Evolutionary conservation across 2,329 filamentous ascomycete species (phyloP).

Genomic region (Verticillium longisporum): DNA sequence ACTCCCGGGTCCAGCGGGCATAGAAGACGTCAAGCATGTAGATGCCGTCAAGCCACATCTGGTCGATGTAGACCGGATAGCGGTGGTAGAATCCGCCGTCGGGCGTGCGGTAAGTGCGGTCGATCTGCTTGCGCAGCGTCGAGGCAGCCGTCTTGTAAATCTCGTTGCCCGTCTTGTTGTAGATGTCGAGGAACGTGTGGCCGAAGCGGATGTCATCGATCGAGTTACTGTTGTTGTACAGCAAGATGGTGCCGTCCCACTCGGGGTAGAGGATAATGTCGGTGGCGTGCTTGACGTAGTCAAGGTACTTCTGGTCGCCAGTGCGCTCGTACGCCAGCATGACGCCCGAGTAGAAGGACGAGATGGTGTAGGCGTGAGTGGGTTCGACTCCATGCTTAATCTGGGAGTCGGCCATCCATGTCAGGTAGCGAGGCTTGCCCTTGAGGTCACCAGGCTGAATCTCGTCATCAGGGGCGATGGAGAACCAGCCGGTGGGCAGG

Average conservation of each 20-base stretch:
- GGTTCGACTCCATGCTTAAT: conserved; percentile 18
- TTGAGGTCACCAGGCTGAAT: conserved; percentile 6
- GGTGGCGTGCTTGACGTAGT: conserved; percentile 16
- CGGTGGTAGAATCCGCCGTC: conserved; percentile 13
- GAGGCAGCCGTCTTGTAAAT: conserved; percentile 10
- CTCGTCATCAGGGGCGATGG: conserved; percentile 7
- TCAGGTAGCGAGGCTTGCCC: conserved; percentile 12
- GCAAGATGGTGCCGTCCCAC: conserved; percentile 11
- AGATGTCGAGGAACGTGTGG: conserved; percentile 9
- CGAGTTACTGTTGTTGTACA: conserved; percentile 11
- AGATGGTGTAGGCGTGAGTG: conserved; percentile 17
- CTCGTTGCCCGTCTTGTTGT: conserved; percentile 6
- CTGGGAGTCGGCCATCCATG: conserved; percentile 20
- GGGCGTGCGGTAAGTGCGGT: conserved; percentile 7
- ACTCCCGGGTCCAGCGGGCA: conserved; percentile 21
- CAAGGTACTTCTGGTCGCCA: conserved; percentile 13
- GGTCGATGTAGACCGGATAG: conserved; percentile 16
- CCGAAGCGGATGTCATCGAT: conserved; percentile 12
- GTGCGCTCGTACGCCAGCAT: conserved; percentile 14
- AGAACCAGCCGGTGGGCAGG: conserved; percentile 9
- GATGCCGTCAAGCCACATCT: conserved; percentile 36
- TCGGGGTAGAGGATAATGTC: conserved; percentile 16
- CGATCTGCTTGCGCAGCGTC: conserved; percentile 6
- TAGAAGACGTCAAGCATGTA: conserved; percentile 30
- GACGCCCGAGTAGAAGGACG: conserved; percentile 19